Base-by-base conservation (phyloP, 2,329 filamentous ascomycete genomes). In the Sphaerostilbella broomeana region DNA sequence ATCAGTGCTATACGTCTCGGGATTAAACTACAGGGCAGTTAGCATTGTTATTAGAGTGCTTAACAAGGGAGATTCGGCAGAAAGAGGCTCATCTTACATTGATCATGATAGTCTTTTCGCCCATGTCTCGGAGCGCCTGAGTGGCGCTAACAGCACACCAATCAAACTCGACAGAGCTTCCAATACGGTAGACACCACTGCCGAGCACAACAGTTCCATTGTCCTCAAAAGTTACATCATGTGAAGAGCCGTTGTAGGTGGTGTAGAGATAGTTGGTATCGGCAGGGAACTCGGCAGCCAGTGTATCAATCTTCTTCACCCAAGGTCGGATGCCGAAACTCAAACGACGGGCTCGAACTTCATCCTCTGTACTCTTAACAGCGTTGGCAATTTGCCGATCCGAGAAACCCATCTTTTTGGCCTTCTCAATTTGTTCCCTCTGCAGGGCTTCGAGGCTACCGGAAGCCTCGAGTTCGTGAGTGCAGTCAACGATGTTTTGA, bases 261-360 rank as follows among this genome's bases (percentile, higher is more conserved):
- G 90, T 97, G 70, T 95, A 95, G 18, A 94, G 77, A 65, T 95
- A 95, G 73, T 95, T 95, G 44, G 89, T 95, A 50, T 92, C 76
- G 28, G 88, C 89, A 21, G 89, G 89, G 71, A 95, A 95, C 64
- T 98, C 92, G 28, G 92, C 92, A 52, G 92, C 92, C 45, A 98
- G 75, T 15, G 92, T 98, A 58, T 98, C 92, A 54, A 98, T 97
- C 73, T 83, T 94, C 81, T 97, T 98, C 42, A 98, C 92, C 77
- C 86, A 98, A 6, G 92, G 92, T 46, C 75, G 83, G 64, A 98
- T 90, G 45, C 85, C 86, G 61, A 95, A 92, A 62, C 79, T 76
- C 69, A 85, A 81, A 60, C 92, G 79, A 58, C 79, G 77, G 45
- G 86, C 85, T 48, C 92, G 86, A 42, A 97, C 89, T 56, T 92